Base-by-base conservation (phyloP, 768 basidiomycete species). In the Nidularia sp. region DNA sequence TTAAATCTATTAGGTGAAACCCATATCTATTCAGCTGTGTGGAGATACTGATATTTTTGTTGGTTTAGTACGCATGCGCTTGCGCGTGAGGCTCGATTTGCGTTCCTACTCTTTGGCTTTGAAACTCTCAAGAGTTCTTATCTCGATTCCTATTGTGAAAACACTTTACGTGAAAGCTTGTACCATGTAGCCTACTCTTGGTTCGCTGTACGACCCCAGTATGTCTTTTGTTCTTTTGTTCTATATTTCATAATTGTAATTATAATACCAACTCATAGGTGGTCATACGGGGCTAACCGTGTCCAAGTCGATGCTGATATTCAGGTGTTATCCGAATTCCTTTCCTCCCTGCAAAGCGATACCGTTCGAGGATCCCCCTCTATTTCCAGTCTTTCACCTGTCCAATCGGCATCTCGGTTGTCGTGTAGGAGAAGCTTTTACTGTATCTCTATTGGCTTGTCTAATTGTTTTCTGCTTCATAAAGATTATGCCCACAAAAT, bases 171-270 rank as follows among this genome's bases (percentile, higher is more conserved):
- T 41, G 83, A 90, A 57, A 75, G 74, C 47, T 71, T 99, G 5
- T 99, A 93, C 66, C 67, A 70, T 4, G 80, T 85, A 1, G 93
- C 93, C 2, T 91, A 92, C 59, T 80, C 85, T 3, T 98, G 96
- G 97, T 99, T 98, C 70, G 73, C 87, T n/a, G 81, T 87, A 46
- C 80, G 88, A n/a, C 88, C 94, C 6, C 93, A 93, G 95, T 97
- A 66, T 68, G 91, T 61, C 12, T 10, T 34, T 35, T 3, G 33
- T 36, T 48, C 42, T n/a, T 48, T 18, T 35, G 5, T 45, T 33
- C 29, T 47, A 29, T 31, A 13, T 36, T 45, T 48, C 25, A n/a
- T 42, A 34, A 47, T 43, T 39, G 56, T 31, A 49, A 25, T 41
- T 46, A 47, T 55, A 2, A 52, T 25, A 25, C 25, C 25, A 25